A percentile compares a stretch with the other conserved stretches of the same genome.
Evolutionary conservation across 192 early-diverging fungal genomes (phyloP).

Genomic region (Geranomyces michiganensis): DNA sequence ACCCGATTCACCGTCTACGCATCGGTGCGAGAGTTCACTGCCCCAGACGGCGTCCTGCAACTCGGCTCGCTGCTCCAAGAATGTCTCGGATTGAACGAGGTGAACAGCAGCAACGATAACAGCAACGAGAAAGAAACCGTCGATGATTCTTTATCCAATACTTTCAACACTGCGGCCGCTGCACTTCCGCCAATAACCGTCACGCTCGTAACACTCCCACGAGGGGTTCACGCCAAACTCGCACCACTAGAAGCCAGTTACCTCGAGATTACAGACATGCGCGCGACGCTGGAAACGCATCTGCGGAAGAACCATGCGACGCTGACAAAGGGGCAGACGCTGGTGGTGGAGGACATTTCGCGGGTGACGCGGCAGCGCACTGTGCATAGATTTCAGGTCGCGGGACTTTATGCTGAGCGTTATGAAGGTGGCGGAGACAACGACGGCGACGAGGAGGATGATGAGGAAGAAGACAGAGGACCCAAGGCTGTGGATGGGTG

Average conservation of each 20-base stretch:
- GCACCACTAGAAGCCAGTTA: conserved; percentile 58
- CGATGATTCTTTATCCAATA: no score
- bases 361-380: not conserved
- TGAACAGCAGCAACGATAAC: not conserved
- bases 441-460: not conserved
- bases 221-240: conserved; percentile 69
- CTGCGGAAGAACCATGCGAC: conserved; percentile 69
- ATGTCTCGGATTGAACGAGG: conserved; percentile 20
- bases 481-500: conserved; percentile 68
- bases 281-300: conserved; percentile 68
- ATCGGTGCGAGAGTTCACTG: conserved; percentile 77
- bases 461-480: not conserved
- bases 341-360: conserved; percentile 46
- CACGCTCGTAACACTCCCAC: conserved; percentile 58
- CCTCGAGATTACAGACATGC: conserved; percentile 55
- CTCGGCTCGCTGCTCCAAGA: conserved; percentile 57
- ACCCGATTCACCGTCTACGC: conserved; percentile 48
- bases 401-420: conserved; percentile 49
- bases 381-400: conserved; percentile 65
- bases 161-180: not conserved
- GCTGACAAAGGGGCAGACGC: conserved; percentile 66
- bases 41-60: conserved; percentile 48
- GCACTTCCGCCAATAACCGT: conserved; percentile 5
- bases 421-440: not conserved
- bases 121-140: no score